Evolutionary conservation across 1,284 basidiomycete genomes (phyloP).

Genomic region (Peniophora sp.): DNA sequence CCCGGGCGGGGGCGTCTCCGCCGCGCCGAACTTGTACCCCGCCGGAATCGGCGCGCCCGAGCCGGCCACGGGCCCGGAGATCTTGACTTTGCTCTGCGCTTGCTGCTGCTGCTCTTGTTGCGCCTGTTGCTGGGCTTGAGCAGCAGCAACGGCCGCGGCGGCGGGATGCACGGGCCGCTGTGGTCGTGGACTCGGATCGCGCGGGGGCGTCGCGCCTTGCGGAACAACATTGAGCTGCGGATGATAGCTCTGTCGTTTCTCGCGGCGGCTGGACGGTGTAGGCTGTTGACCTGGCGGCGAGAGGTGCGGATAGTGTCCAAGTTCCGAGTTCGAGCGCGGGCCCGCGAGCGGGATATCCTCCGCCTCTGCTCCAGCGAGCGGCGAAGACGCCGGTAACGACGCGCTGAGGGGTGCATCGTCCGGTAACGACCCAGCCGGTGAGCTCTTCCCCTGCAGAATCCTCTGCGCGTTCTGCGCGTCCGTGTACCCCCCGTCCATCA

Average conservation of each 20-base stretch:
- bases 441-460: conserved; percentile 30
- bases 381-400: conserved; percentile 41
- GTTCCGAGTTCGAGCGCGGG: conserved; percentile 66
- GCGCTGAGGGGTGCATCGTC: conserved; percentile 51
- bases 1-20: conserved; percentile 45
- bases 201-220: conserved; percentile 27
- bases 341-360: conserved; percentile 29
- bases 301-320: conserved; percentile 70
- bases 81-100: conserved; percentile 61
- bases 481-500: conserved; percentile 24
- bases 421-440: conserved; percentile 25
- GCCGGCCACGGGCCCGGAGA: conserved; percentile 85
- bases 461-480: conserved; percentile 32
- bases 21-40: conserved; percentile 82
- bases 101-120: conserved; percentile 22
- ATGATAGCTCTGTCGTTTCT: conserved; percentile 49
- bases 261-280: conserved; percentile 38
- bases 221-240: conserved; percentile 41
- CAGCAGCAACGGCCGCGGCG: conserved; percentile 46
- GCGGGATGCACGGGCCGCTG: conserved; percentile 21
- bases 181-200: conserved; percentile 16
- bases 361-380: conserved; percentile 30
- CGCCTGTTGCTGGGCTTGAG: conserved; percentile 36
- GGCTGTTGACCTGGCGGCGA: conserved; percentile 28
- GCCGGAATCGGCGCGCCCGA: conserved; percentile 63